phyloP scores from a whole-genome alignment of 2,329 filamentous ascomycete genomes.

The Nemania sp. region DNA sequence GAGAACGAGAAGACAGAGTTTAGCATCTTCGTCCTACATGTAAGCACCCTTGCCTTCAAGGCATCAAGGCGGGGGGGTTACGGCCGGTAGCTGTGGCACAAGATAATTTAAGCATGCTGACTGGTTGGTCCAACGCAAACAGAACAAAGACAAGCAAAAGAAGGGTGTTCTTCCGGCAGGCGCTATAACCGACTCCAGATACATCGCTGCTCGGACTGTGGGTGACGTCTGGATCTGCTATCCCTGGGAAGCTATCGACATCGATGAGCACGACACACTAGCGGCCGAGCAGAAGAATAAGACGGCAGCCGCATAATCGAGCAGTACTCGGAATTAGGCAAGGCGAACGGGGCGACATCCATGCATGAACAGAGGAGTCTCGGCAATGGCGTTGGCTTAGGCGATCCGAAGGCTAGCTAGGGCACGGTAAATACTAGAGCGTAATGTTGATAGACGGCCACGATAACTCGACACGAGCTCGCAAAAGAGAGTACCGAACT shows the following conservation, averaged over 20 bases:
- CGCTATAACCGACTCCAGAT: conserved; percentile 73
- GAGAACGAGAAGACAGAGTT: conserved; percentile 79
- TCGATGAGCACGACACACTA: conserved; percentile 83
- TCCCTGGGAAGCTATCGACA: conserved; percentile 94
- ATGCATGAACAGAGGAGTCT: neutral
- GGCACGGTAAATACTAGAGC: conserved; percentile 18
- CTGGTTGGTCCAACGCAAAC: neutral
- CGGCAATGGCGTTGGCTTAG: neutral
- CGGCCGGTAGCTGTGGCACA: neutral
- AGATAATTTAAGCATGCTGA: conserved; percentile 7
- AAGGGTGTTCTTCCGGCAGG: conserved; percentile 81
- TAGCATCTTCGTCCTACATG: conserved; percentile 92
- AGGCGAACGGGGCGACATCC: neutral
- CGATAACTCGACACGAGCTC: neutral
- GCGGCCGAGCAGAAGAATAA: conserved; percentile 54
- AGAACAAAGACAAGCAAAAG: conserved; percentile 98
- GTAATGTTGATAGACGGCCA: conserved; percentile 19
- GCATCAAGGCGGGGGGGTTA: no score
- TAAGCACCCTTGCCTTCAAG: conserved; percentile 48
- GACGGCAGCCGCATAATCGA: conserved; percentile 30
- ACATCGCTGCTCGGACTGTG: conserved; percentile 84
- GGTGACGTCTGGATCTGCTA: conserved; percentile 99
- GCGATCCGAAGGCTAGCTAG: neutral
- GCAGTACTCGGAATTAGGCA: neutral
- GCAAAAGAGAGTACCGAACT: conserved; percentile 4